Evolutionary conservation across 768 basidiomycete genomes (phyloP).

Genomic region (Rickenella mellea): DNA sequence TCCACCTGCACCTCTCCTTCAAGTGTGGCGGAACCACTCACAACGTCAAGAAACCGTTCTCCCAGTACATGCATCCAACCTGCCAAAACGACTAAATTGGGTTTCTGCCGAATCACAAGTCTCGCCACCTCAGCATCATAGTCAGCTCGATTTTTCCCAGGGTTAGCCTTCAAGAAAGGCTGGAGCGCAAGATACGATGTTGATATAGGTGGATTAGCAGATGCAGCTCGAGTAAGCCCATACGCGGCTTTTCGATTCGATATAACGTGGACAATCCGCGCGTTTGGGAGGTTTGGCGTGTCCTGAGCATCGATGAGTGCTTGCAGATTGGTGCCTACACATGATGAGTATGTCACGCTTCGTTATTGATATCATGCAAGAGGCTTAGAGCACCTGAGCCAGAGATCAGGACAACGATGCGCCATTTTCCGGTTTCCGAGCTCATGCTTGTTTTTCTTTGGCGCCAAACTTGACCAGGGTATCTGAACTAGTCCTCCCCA

Average conservation of each 20-base stretch:
- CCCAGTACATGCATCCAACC: slow-evolving; percentile 99
- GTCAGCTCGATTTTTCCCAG: slow-evolving; percentile 66
- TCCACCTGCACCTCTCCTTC: slow-evolving; percentile 23
- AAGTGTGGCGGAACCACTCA: slow-evolving; percentile 33
- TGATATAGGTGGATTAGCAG: slow-evolving; percentile 66
- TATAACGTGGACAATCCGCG: slow-evolving; percentile 70
- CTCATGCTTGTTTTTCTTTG: too few species aligned
- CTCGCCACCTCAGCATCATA: slow-evolving; percentile 80
- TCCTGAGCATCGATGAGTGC: slow-evolving; percentile 85
- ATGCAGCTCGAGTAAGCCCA: slow-evolving; percentile 73
- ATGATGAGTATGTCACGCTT: slow-evolving; percentile 1
- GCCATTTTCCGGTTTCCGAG: too few species aligned
- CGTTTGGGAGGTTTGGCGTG: slow-evolving; percentile 62
- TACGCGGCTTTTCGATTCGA: slow-evolving; percentile 90
- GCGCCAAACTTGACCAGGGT: too few species aligned
- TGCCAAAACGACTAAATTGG: slow-evolving; percentile 88
- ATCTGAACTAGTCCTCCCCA: too few species aligned
- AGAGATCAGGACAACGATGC: slow-evolving; percentile 54
- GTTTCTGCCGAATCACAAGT: slow-evolving; percentile 49
- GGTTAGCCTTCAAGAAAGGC: slow-evolving; percentile 67
- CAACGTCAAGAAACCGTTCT: slow-evolving; percentile 65
- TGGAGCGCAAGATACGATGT: slow-evolving; percentile 79
- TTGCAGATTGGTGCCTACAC: slow-evolving; percentile 86
- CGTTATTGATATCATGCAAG: neutral
- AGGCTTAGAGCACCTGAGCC: slow-evolving; percentile 39